These are phyloP conservation scores for Seiridium cupressi DNA, from an alignment of 2,329 filamentous ascomycete genomes.

Conservation along the genomic window DNA sequence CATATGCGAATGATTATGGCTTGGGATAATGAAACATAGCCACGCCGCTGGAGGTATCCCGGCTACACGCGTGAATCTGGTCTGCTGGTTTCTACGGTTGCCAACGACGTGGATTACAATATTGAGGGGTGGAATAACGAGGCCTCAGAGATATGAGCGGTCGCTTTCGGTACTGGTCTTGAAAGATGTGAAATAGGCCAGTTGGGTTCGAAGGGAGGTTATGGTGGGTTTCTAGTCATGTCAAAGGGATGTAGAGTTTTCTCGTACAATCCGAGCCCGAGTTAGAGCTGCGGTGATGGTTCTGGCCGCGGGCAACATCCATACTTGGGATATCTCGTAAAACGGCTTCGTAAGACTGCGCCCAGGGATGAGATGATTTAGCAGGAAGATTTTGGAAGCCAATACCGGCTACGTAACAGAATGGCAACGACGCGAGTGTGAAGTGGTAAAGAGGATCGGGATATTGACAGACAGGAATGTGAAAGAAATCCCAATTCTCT, in stretches of 20 bases:
- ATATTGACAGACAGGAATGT: too few species aligned
- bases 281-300: not conserved
- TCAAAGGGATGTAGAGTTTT: too few species aligned
- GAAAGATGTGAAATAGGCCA: too few species aligned
- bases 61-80: slow-evolving; percentile 23
- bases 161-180: not conserved
- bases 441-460: too few species aligned
- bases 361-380: too few species aligned
- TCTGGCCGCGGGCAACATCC: not conserved
- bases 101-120: slow-evolving; percentile 75
- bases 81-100: slow-evolving; percentile 73
- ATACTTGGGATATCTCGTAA: too few species aligned
- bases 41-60: slow-evolving; percentile 9
- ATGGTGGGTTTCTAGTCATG: not conserved
- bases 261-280: not conserved
- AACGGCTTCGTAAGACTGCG: too few species aligned
- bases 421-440: too few species aligned
- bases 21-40: not conserved
- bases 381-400: too few species aligned
- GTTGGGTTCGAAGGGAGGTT: not conserved
- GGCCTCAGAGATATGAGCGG: not conserved
- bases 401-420: too few species aligned
- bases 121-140: slow-evolving; percentile 43
- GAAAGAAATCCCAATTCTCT: too few species aligned
- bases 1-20: too few species aligned